phyloP scores from a whole-genome alignment of 257 asterid species.

The Lycium ferocissimum region DNA sequence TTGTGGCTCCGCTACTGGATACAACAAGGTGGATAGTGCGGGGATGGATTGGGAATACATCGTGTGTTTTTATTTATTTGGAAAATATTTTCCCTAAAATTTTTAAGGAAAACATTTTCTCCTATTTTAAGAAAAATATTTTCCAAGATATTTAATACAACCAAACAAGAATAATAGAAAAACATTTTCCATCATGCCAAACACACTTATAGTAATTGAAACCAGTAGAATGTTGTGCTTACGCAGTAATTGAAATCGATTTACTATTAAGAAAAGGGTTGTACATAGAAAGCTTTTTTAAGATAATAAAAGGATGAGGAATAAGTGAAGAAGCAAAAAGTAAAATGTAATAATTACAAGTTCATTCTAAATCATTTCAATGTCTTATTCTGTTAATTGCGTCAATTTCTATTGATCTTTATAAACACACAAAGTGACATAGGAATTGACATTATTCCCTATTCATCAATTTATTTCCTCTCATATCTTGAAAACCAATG shows the following conservation, averaged over 20 bases:
- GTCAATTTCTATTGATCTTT: not conserved
- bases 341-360: not conserved
- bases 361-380: not conserved
- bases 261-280: not conserved
- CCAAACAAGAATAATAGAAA: too few relatives aligned
- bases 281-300: not conserved
- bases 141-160: too few relatives aligned
- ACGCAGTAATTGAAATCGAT: conserved; percentile 38
- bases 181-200: too few relatives aligned
- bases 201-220: too few relatives aligned
- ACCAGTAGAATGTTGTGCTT: not conserved
- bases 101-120: too few relatives aligned
- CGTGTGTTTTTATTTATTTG: too few relatives aligned
- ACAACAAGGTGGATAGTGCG: too few relatives aligned
- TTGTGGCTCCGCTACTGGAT: too few relatives aligned
- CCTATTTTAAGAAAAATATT: too few relatives aligned
- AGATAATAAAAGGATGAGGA: not conserved
- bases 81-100: too few relatives aligned
- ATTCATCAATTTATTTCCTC: not conserved
- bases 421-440: not conserved
- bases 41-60: too few relatives aligned
- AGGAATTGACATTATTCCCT: not conserved
- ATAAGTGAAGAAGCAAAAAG: not conserved
- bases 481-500: not conserved
- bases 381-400: not conserved